Conservation (phyloP, 805 yeast genomes). For the Priceomyces medius region DNA sequence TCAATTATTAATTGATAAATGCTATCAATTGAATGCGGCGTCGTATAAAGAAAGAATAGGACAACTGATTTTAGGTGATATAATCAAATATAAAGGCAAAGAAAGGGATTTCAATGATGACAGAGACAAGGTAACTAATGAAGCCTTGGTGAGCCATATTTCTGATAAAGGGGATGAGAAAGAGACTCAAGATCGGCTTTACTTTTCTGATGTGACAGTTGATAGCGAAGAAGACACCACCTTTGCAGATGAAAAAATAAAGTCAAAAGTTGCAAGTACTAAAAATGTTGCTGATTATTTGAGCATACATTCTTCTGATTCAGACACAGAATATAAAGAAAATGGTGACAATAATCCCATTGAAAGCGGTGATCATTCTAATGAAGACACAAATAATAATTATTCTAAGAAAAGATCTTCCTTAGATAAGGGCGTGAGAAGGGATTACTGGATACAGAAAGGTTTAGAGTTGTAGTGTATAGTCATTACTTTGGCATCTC, state of each 20-base stretch:
- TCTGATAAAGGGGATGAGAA: conserved; percentile 19
- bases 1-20: conserved; percentile 69
- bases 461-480: conserved; percentile 31
- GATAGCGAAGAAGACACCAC: conserved; percentile 29
- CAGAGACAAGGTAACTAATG: conserved; percentile 58
- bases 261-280: conserved; percentile 2
- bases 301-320: neutral
- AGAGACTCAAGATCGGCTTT: conserved; percentile 39
- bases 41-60: conserved; percentile 67
- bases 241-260: conserved; percentile 2
- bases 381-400: conserved; percentile 16
- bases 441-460: conserved; percentile 44
- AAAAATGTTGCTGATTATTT: conserved; percentile 7
- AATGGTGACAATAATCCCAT: conserved; percentile 18
- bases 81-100: conserved; percentile 71
- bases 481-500: neutral
- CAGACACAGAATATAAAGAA: neutral
- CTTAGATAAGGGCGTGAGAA: conserved; percentile 32
- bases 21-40: conserved; percentile 68
- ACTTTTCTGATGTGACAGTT: conserved; percentile 43
- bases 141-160: conserved; percentile 45
- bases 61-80: conserved; percentile 74
- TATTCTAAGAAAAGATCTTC: conserved; percentile 15
- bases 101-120: conserved; percentile 78
- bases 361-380: conserved; percentile 19